Evolutionary conservation across 768 basidiomycete genomes (phyloP), one percentile per base, ranked within the genome.

Genomic region (Trametes maxima): DNA sequence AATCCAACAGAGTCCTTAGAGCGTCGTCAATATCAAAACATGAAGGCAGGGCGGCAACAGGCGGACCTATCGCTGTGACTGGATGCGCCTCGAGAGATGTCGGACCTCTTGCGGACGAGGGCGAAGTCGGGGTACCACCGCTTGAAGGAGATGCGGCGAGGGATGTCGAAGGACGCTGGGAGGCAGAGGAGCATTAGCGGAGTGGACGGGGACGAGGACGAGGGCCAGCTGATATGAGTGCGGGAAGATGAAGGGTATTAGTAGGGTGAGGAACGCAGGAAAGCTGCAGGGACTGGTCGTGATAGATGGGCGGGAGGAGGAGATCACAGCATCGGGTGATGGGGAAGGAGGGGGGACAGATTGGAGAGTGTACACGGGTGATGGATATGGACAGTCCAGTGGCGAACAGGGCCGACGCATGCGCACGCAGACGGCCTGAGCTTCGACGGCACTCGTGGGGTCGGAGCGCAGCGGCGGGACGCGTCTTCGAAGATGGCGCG

Each of bases 221-320:
- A 50, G 42, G 54, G 47, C 57, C 48, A 21, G 57, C 44, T 54
- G 62, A 63, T 54, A 55, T 63, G 62, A 59, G 44, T 39, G 57
- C 57, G 53, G 54, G 57, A 59, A 59, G 53, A 40, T 47, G 51
- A 45, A 21, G 36, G 36, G 39, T 52, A 51, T 51, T 56, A 50
- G 54, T 55, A 57, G 39, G 13, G 25, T 10, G 22, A 28, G 22
- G 54, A 54, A 50, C 42, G 54, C 49, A 42, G 61, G 43, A 56
- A 53, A 42, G 7, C 14, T 16, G 40, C 54, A 58, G 60, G 40
- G 59, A 40, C 43, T 21, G 53, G 25, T 24, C 13, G 37, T 57
- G 60, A 62, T 62, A 57, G 61, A 57, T 57, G 49, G 57, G 40
- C 25, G 16, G 25, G 39, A 19, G 49, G 28, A 35, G 40, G 43